Evolutionary conservation across 1,139 yeast species (phyloP).

Genomic region (Suhomyces panamericanus): DNA sequence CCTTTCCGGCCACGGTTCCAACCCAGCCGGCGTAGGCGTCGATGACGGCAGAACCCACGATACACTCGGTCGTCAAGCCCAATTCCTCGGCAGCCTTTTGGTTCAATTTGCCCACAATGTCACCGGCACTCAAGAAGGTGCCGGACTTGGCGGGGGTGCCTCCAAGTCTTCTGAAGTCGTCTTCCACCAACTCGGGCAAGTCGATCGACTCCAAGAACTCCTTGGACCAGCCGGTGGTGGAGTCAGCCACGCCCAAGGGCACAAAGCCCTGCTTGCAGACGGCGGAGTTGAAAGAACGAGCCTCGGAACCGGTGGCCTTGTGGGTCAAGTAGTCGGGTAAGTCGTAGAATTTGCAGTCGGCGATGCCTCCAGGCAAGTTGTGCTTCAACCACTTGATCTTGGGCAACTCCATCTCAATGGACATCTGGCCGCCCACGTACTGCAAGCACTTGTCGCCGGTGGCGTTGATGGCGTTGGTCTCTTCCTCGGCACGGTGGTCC

Average conservation of each 20-base stretch:
- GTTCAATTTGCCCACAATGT: conserved; percentile 72
- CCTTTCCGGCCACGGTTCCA: conserved; percentile 93
- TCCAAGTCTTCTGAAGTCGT: conserved; percentile 78
- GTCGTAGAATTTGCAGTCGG: conserved; percentile 81
- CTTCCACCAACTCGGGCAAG: conserved; percentile 72
- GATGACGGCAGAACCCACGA: conserved; percentile 92
- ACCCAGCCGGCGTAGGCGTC: conserved; percentile 99
- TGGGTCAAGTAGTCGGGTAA: conserved; percentile 89
- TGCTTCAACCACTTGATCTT: conserved; percentile 95
- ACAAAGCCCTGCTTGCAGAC: conserved; percentile 96
- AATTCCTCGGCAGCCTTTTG: conserved; percentile 73
- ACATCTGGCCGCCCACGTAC: conserved; percentile 97
- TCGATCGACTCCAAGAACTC: conserved; percentile 71
- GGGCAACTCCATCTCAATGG: conserved; percentile 97
- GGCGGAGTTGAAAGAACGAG: conserved; percentile 84
- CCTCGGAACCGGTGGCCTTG: conserved; percentile 83
- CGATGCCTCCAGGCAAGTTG: conserved; percentile 68
- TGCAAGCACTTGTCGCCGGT: conserved; percentile 77
- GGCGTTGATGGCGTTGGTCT: conserved; percentile 76
- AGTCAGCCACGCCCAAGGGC: conserved; percentile 86
- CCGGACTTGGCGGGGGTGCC: conserved; percentile 79
- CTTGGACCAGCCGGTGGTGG: conserved; percentile 84
- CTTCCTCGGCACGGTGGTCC: conserved; percentile 96
- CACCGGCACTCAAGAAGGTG: conserved; percentile 81
- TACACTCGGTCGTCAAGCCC: conserved; percentile 76